phyloP scores from a whole-genome alignment of 345 rosid genomes.

The Citropsis articulata region DNA sequence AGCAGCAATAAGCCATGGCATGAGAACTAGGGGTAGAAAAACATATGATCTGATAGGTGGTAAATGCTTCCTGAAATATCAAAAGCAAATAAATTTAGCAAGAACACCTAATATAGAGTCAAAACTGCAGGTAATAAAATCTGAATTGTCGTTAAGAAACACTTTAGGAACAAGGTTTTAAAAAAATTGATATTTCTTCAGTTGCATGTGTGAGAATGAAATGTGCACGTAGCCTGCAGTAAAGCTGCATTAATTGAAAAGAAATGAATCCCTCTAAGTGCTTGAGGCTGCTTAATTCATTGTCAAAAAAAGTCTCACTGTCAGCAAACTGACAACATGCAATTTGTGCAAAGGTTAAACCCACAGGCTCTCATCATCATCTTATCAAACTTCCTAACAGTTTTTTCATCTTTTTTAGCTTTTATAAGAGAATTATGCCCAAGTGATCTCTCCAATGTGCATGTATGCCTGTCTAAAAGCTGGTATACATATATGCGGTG shows the following conservation, averaged over 20 bases:
- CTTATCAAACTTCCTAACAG: too few relatives aligned
- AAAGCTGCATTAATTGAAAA: background rate
- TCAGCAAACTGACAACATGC: background rate
- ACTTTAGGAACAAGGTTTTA: background rate
- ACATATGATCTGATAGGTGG: constrained; percentile 74
- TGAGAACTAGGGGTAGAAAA: constrained; percentile 64
- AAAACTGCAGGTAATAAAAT: background rate
- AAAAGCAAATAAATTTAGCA: constrained; percentile 15
- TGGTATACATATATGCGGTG: background rate
- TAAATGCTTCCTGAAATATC: constrained; percentile 68
- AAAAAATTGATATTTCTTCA: background rate
- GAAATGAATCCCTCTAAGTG: background rate
- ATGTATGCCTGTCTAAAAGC: background rate
- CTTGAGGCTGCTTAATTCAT: background rate
- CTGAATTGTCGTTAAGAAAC: background rate
- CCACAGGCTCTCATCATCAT: background rate
- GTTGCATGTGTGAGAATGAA: background rate
- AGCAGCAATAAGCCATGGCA: constrained; percentile 78
- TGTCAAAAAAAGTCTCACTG: background rate
- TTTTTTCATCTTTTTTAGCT: background rate
- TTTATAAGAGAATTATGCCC: background rate
- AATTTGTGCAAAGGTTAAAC: background rate
- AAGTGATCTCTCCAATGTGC: background rate
- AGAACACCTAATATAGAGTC: background rate
- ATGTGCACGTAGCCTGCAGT: background rate